Percentiles rank a stretch among this genome's conserved stretches.
phyloP scores from a whole-genome alignment of 768 basidiomycete genomes.

The Hirschioporus abietinus region DNA sequence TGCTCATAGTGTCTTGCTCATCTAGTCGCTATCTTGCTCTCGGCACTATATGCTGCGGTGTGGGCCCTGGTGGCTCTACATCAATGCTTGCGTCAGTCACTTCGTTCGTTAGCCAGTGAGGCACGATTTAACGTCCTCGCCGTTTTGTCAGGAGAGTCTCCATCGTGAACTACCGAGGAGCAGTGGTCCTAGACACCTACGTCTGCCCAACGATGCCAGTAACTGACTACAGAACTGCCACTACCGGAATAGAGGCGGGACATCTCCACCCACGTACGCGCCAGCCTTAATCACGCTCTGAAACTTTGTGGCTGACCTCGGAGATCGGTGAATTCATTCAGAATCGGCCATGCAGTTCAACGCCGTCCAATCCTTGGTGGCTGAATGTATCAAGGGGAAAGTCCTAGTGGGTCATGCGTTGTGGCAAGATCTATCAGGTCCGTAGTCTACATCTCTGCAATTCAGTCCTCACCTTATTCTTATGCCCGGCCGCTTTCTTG shows the following conservation, averaged over 20 bases:
- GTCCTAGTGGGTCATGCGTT: slow-evolving; percentile 71
- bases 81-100: slow-evolving; percentile 72
- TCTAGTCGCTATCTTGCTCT: slow-evolving; percentile 5
- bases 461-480: slow-evolving; percentile 8
- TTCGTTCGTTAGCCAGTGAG: neutral
- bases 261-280: slow-evolving; percentile 31
- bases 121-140: neutral
- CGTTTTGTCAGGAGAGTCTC: slow-evolving; percentile 34
- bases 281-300: neutral
- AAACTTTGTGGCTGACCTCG: slow-evolving; percentile 1
- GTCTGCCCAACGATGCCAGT: slow-evolving; percentile 64
- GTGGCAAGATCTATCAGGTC: slow-evolving; percentile 80
- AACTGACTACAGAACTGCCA: slow-evolving; percentile 66
- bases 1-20: neutral
- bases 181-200: slow-evolving; percentile 53
- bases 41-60: slow-evolving; percentile 35
- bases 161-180: slow-evolving; percentile 38
- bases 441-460: slow-evolving; percentile 11
- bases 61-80: slow-evolving; percentile 76
- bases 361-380: slow-evolving; percentile 61
- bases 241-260: slow-evolving; percentile 47
- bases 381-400: slow-evolving; percentile 62
- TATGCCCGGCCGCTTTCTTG: slow-evolving; percentile 7
- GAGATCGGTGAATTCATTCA: neutral
- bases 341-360: slow-evolving; percentile 43